Evolutionary conservation across 2,329 filamentous ascomycete species (phyloP).

Genomic region (Exophiala sp.): DNA sequence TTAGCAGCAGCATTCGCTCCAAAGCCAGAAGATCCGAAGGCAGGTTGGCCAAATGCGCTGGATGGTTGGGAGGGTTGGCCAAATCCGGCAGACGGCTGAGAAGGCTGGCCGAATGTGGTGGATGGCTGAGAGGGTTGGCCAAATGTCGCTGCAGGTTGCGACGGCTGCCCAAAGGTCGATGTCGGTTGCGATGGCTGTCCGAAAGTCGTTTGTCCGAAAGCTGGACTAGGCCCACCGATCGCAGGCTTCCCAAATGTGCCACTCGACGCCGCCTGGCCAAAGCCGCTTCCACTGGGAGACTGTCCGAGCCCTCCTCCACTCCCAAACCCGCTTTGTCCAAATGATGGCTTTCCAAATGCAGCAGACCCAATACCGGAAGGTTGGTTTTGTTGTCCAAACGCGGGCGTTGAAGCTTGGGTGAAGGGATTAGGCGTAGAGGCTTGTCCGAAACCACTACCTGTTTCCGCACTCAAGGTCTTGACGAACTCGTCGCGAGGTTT

Average conservation of each 20-base stretch:
- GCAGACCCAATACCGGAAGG: constrained; percentile 31
- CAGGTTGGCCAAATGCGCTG: constrained; percentile 37
- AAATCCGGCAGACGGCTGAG: constrained; percentile 28
- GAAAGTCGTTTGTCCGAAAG: constrained; percentile 36
- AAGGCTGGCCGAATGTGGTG: constrained; percentile 30
- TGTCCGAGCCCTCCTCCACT: not conserved
- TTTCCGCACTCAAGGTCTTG: constrained; percentile 17
- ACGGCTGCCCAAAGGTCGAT: constrained; percentile 14
- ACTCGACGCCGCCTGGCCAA: constrained; percentile 6
- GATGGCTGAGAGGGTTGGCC: constrained; percentile 29
- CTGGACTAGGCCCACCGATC: constrained; percentile 37
- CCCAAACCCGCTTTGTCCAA: constrained; percentile 34
- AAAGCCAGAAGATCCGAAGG: constrained; percentile 34
- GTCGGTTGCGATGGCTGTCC: constrained; percentile 25
- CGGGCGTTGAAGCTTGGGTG: constrained; percentile 29
- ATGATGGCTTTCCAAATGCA: constrained; percentile 40
- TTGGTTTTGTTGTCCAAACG: constrained; percentile 41
- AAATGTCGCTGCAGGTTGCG: constrained; percentile 31
- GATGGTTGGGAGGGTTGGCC: constrained; percentile 32
- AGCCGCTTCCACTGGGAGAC: constrained; percentile 1
- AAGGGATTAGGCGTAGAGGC: constrained; percentile 23
- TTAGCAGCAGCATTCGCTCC: constrained; percentile 24
- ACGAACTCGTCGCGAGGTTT: constrained; percentile 30
- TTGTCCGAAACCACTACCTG: constrained; percentile 11
- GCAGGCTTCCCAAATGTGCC: constrained; percentile 37